Percentiles rank a stretch among this genome's conserved stretches.
phyloP scores from a whole-genome alignment of 805 yeast species.

The Wickerhamiella lipophila region DNA sequence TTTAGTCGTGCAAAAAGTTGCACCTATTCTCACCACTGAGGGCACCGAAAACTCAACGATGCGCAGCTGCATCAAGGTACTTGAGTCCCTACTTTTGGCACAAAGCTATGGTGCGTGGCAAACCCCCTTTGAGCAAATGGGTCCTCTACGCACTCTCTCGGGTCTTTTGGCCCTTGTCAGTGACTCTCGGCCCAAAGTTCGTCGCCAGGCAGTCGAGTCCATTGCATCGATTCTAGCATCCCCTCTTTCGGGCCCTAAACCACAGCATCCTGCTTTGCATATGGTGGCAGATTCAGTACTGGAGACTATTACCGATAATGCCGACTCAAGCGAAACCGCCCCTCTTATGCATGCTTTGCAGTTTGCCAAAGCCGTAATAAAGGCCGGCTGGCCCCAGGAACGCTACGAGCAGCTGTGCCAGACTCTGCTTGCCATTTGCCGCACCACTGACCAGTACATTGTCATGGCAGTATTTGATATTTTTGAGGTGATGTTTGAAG shows the following conservation, averaged over 20 bases:
- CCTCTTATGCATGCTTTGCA: conserved; percentile 62
- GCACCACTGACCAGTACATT: conserved; percentile 70
- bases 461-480: conserved; percentile 75
- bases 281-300: conserved; percentile 51
- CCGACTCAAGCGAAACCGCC: conserved; percentile 26
- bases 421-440: conserved; percentile 56
- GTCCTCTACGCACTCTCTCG: conserved; percentile 22
- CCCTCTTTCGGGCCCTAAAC: conserved; percentile 52
- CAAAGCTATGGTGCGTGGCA: conserved; percentile 75
- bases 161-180: conserved; percentile 44
- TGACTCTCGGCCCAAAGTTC: conserved; percentile 87
- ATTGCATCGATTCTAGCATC: conserved; percentile 56
- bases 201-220: conserved; percentile 90
- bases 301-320: conserved; percentile 19
- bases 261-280: conserved; percentile 65
- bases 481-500: conserved; percentile 65
- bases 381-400: conserved; percentile 52
- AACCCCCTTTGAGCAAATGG: conserved; percentile 19
- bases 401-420: conserved; percentile 66
- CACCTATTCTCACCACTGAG: conserved; percentile 61
- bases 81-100: conserved; percentile 64
- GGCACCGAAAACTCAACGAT: conserved; percentile 69
- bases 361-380: conserved; percentile 54
- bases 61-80: conserved; percentile 71
- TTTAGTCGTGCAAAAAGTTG: conserved; percentile 64